phyloP scores from a whole-genome alignment of 2,329 filamentous ascomycete species.

The Pseudocercospora ulei region DNA sequence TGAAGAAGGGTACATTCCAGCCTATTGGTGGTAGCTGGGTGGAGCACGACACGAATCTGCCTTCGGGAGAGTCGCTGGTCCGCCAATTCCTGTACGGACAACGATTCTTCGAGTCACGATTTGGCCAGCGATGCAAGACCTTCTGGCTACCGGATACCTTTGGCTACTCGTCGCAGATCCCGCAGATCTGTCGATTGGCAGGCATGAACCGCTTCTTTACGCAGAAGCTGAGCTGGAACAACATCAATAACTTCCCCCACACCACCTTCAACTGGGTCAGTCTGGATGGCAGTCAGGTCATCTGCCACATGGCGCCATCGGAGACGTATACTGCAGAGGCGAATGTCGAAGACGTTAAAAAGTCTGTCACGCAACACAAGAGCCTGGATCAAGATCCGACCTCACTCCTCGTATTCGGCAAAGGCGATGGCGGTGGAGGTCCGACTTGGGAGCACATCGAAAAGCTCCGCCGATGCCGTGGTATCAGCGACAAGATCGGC shows the following conservation, averaged over 20 bases:
- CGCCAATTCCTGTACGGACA: conserved; percentile 94
- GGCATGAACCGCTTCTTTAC: conserved; percentile 96
- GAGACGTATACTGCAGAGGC: conserved; percentile 94
- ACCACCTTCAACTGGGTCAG: conserved; percentile 99
- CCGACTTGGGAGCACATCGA: conserved; percentile 90
- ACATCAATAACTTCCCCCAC: conserved; percentile 97
- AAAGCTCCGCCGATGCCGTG: conserved; percentile 85
- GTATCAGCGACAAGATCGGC: conserved; percentile 77
- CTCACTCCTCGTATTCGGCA: conserved; percentile 86
- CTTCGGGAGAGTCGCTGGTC: conserved; percentile 85
- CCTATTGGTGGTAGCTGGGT: conserved; percentile 98
- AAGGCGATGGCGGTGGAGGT: conserved; percentile 90
- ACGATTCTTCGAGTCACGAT: conserved; percentile 85
- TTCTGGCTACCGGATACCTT: conserved; percentile 99
- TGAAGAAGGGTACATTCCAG: conserved; percentile 82
- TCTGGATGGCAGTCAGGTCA: conserved; percentile 87
- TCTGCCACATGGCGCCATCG: conserved; percentile 93
- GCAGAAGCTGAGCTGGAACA: conserved; percentile 99
- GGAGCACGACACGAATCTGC: conserved; percentile 96
- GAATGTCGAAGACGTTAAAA: conserved; percentile 85
- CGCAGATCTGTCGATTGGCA: conserved; percentile 84
- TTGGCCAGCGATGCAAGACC: conserved; percentile 76
- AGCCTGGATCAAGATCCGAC: conserved; percentile 87
- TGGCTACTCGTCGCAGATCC: conserved; percentile 89
- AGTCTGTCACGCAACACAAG: conserved; percentile 86